Base-by-base conservation (phyloP, 2,329 filamentous ascomycete species). In the Xylariaceae sp. region DNA sequence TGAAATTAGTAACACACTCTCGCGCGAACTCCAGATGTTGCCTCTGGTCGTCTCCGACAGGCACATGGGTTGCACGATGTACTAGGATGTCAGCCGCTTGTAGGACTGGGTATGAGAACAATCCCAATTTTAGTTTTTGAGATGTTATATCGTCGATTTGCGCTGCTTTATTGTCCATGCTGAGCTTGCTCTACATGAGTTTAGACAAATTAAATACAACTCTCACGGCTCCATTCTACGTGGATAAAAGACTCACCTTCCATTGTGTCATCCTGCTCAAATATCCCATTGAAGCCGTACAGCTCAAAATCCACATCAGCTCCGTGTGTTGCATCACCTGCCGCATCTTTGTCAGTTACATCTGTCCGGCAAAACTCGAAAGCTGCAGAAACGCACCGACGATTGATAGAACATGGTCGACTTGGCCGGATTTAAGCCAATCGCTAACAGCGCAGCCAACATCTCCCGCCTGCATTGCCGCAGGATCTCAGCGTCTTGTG, bases 211-310 rank as follows among this genome's bases (percentile, higher is more conserved):
- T n/a, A n/a, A n/a, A n/a, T n/a, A n/a, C n/a, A n/a, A n/a, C n/a
- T n/a, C n/a, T n/a, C n/a, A n/a, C n/a, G n/a, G n/a, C n/a, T n/a
- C n/a, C n/a, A n/a, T n/a, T n/a, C n/a, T n/a, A n/a, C n/a, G n/a
- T n/a, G n/a, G n/a, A n/a, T n/a, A n/a, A n/a, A n/a, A 17, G 18
- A 48, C 57, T 37, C 44, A 88, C 89, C 81, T 98, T 98, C 90
- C 93, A 98, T 65, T 97, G 93, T 19, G 93, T 97, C 93, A 98
- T 98, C n/a, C 93, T 77, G 9, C 85, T 85, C n/a, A 98, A 71
- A 65, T 95, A 95, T 30, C 93, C 93, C 64, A 93, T 89, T 4
- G 87, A 91, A 18, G 93, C 87, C 39, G 87, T 86, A 52, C 90
- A 96, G 59, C 88, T 91, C 47, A 98, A 68, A 58, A 97, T 89